Evolutionary conservation across 495 filamentous ascomycete genomes (phyloP), one percentile per base, ranked within the genome.

Genomic region (Aspergillus cristatus): DNA sequence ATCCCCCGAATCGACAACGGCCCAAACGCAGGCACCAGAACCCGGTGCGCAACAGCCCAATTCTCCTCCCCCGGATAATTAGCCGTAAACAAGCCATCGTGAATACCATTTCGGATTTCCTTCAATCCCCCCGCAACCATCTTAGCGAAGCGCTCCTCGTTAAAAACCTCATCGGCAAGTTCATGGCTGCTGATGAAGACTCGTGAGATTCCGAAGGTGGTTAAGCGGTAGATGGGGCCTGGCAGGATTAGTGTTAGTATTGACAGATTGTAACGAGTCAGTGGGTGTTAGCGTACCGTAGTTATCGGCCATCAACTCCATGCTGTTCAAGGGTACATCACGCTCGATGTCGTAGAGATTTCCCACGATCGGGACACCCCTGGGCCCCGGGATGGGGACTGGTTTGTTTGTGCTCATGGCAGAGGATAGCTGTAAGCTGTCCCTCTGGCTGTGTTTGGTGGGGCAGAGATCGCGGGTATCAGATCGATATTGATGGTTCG

Each of bases 31-130:
- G 81, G 81, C 28, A 60, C 48, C 13, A 70, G 57, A 14, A 84
- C 70, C n/a, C 84, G 63, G 50, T 88, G 84, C 10, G 84, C 84
- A 28, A 82, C 65, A 0, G 60, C 74, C 83, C 82, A 88, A 38
- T 76, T 78, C 34, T 74, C 64, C 45, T 84, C 80, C 0, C 68
- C 74, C 8, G 62, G 54, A 13, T 59, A 51, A 12, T 64, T 55
- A 0, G 81, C 81, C 0, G 79, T 84, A 55, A 87, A 86, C 11
- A 87, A 64, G 18, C 82, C 82, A 53, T 84, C 77, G 25, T 73
- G 59, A 0, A 78, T 62, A 12, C 69, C 78, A 42, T 75, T 64
- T 35, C 80, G 56, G 18, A 85, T 54, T 50, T 84, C 59, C 3
- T 51, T 13, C 35, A 84, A 55, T 20, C 69, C 47, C 1, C 45